phyloP scores from a whole-genome alignment of 306 rosid genomes.

The Styphnolobium japonicum region DNA sequence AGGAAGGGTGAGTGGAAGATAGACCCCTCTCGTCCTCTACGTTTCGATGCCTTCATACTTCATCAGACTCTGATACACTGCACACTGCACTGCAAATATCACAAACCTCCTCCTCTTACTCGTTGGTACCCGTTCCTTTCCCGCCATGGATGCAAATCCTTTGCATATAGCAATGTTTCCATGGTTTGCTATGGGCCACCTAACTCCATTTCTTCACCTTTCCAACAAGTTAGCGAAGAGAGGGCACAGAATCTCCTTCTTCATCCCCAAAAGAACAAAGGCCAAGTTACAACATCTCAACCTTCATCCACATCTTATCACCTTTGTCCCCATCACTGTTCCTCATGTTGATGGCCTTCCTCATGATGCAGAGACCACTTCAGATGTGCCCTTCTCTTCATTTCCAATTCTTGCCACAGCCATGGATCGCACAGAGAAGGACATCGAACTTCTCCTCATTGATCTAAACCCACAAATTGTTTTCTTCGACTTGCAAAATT shows the following conservation, averaged over 20 bases:
- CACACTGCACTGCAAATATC: too few species aligned
- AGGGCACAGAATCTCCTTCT: conserved; percentile 25
- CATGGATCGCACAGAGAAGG: conserved; percentile 24
- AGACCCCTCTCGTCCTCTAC: too few species aligned
- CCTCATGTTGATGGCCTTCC: conserved; percentile 36
- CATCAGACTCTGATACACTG: too few species aligned
- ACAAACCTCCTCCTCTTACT: too few species aligned
- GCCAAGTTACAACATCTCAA: conserved; percentile 14
- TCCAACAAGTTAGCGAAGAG: conserved; percentile 32
- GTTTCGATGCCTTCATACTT: too few species aligned
- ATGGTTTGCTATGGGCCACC: conserved; percentile 38
- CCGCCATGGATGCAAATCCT: not conserved
- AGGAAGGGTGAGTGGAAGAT: too few species aligned
- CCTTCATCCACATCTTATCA: conserved; percentile 28
- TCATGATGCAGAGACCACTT: conserved; percentile 28
- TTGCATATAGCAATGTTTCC: conserved; percentile 33
- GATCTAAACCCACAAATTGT: conserved; percentile 23
- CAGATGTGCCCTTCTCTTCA: conserved; percentile 21
- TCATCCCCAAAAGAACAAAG: conserved; percentile 21
- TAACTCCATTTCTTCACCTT: conserved; percentile 7
- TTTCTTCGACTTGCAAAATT: conserved; percentile 23
- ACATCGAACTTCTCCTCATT: not conserved
- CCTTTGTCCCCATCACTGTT: conserved; percentile 15
- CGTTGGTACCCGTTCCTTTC: too few species aligned
- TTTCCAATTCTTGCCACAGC: not conserved